Evolutionary conservation across 2,329 filamentous ascomycete genomes (phyloP), one percentile per base, ranked within the genome.

Genomic region (Fusarium guadeloupense): DNA sequence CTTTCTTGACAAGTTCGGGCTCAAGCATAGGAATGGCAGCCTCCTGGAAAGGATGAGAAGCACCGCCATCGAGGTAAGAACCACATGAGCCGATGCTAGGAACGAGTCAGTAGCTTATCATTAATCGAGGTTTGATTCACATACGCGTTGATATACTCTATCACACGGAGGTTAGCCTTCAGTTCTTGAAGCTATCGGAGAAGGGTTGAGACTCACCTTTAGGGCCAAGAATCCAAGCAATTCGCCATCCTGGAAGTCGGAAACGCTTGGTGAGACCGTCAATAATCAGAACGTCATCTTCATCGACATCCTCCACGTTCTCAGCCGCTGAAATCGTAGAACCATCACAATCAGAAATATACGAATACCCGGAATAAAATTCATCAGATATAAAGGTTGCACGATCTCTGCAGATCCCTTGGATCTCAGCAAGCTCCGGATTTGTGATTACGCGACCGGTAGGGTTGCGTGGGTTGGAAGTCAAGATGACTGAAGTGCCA

Each of bases 191-290:
- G 13, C 16, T 5, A 6, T 3, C 16, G 8, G 28, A 14, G 26
- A 10, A 14, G 12, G n/a, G n/a, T n/a, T 14, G 39, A 17, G 26
- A 10, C 76, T 69, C 69, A 78, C 77, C 77, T 81, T 97, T 97
- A 65, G 94, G 94, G 2, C 94, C 94, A 50, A 98, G 76, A 67
- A 98, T 93, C 94, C 94, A 98, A 7, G 94, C 93, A 37, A 98
- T 93, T 74, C 94, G 90, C 93, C 94, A 98, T 59, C 94, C 94
- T 2, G 94, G 94, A 26, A 98, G 87, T 67, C 94, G 89, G 85
- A 98, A 98, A 60, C 94, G 90, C 85, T 98, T 98, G 69, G 94
- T 98, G 21, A 98, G 84, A 43, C 94, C 94, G 73, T 98, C 94
- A 65, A 98, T 94, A 75, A 98, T 91, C 64, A 98, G 85, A 3